Base-by-base conservation (phyloP, 345 rosid genomes). In the Rhodamnia argentea region DNA sequence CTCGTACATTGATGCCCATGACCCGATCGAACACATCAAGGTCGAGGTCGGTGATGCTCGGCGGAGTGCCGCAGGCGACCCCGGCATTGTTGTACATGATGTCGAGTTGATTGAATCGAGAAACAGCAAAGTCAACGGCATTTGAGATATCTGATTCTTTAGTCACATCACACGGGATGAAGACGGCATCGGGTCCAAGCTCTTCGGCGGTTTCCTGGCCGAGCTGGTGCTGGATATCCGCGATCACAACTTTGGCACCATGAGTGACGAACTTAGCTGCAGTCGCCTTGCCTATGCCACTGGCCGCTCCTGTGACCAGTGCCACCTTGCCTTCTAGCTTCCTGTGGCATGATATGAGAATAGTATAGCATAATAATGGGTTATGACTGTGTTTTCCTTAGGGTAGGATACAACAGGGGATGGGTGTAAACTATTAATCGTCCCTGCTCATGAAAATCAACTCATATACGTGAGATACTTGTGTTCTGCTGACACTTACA, bases 61-160 rank as follows among this genome's bases (percentile, higher is more conserved):
- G 91, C 15, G 95, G 90, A 51, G 94, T 91, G 47, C 83, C 83
- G 93, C 99, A 93, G 24, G 97, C 90, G 0, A 94, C 86, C 56
- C 99, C 99, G 1, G 98, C 97, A 58, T 97, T 97, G 92, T 91
- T 93, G 93, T 90, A 94, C 98, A 95, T 94, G 86, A 95, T 92
- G 82, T 95, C 96, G 7, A 97, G 95, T 82, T 90, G 89, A 82
- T 86, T 82, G 86, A 91, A 87, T 55, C 59, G 86, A 8, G 94
- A 91, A 75, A 95, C 85, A 37, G 98, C 47, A 32, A 92, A 95
- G 86, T 95, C 95, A 42, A 95, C 95, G 0, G 96, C 97, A n/a
- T 90, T 82, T 16, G 92, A 91, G 51, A 95, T 50, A 58, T 97
- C 97, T 37, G 93, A 90, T 91, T 97, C 98, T 86, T 92, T 93